These are phyloP conservation scores for Scutellaria barbata DNA, from an alignment of 257 asterid genomes.

Conservation along the genomic window DNA sequence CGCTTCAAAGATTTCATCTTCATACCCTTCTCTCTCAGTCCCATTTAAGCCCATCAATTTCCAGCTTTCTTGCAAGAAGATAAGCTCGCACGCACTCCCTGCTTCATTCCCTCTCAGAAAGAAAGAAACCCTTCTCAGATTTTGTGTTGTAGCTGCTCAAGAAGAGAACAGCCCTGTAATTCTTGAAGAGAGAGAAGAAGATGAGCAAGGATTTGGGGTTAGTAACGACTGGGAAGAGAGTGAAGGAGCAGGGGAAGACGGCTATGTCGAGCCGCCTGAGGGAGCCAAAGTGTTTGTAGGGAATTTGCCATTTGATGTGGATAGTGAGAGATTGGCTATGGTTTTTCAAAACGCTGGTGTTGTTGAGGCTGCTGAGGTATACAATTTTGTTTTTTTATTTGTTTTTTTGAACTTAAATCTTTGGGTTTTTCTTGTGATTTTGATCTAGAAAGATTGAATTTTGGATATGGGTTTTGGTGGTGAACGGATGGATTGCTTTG, in stretches of 20 bases:
- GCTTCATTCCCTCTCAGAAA: conserved; percentile 36
- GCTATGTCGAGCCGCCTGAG: conserved; percentile 62
- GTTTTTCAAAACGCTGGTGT: conserved; percentile 83
- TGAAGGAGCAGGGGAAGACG: conserved; percentile 40
- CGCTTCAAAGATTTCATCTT: conserved; percentile 45
- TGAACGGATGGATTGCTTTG: not conserved
- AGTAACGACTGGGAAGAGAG: conserved; percentile 38
- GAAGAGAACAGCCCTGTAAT: conserved; percentile 54
- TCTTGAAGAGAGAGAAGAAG: conserved; percentile 48
- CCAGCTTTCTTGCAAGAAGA: conserved; percentile 48
- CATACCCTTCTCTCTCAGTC: conserved; percentile 39
- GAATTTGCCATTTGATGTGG: conserved; percentile 82
- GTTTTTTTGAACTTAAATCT: not conserved
- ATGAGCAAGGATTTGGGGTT: conserved; percentile 36
- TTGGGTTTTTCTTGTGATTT: not conserved
- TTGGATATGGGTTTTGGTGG: conserved; percentile 1
- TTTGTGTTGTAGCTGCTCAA: conserved; percentile 54
- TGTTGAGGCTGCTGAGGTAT: conserved; percentile 85
- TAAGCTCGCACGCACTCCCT: conserved; percentile 41
- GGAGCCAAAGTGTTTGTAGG: conserved; percentile 87
- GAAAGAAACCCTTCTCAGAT: conserved; percentile 44
- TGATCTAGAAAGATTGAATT: conserved; percentile 8
- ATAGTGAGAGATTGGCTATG: conserved; percentile 62
- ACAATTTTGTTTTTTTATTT: no score
- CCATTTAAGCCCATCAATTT: conserved; percentile 53